Base-by-base conservation (phyloP, 768 basidiomycete genomes). In the Amyloporia xantha region DNA sequence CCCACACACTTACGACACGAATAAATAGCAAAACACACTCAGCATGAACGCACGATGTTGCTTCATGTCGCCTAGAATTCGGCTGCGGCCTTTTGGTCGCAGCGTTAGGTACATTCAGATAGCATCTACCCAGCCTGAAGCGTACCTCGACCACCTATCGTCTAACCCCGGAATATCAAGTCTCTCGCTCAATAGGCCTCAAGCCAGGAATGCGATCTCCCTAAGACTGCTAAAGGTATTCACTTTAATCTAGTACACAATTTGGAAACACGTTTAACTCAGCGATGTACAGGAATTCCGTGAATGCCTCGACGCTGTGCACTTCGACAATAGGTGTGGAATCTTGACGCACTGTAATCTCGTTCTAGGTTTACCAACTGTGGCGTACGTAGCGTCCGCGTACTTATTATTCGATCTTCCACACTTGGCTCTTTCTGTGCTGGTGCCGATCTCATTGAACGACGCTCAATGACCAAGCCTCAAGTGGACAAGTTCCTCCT, bases 121-220 rank as follows among this genome's bases (percentile, higher is more conserved):
- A 25, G 21, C 48, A 21, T 33, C 53, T 2, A 57, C 50, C 24
- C 51, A 36, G 15, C 20, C 51, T 47, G 69, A 71, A 49, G 72
- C 65, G 11, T 72, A 66, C 56, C 67, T 87, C 23, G 75, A 84
- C 59, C 72, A 74, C 17, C 60, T 79, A 13, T 54, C 63, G 24
- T 71, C 73, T 13, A 71, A 79, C 55, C 79, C 81, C 6, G 88
- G 89, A 6, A 73, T 92, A 43, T 73, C 77, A 17, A 85, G 76
- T 55, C 72, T 94, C 17, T 79, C 80, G n/a, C 77, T 94, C 50
- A 87, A 93, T 61, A 73, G 88, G 51, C 87, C 90, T 6, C 75
- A 84, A 56, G 82, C 79, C 58, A 91, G 83, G 75, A 95, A 95
- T 68, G 90, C 92, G 19, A 88, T 95, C 39, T 92, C 90, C 2